Evolutionary conservation across 1,284 basidiomycete genomes (phyloP), one percentile per base, ranked within the genome.

Genomic region (Sphagnurus paluster): DNA sequence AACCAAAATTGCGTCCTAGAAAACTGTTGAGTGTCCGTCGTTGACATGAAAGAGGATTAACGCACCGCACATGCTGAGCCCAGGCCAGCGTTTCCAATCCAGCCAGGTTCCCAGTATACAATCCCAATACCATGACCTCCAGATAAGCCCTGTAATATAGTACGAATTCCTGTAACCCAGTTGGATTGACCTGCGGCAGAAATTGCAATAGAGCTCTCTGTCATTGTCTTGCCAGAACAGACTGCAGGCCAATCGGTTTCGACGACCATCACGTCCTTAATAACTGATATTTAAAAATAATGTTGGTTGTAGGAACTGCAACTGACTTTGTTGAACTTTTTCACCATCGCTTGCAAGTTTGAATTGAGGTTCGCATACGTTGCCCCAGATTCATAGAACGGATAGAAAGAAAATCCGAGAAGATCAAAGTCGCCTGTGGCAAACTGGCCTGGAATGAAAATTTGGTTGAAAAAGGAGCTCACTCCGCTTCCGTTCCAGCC

Each of bases 361-460:
- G 75, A 71, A 49, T 74, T 61, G 38, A 85, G 68, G 5, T 68
- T 71, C 28, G 60, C 57, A 19, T 76, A 63, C 3, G 79, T 83
- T 9, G 82, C 82, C n/a, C 70, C 68, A 5, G 78, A 71, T 32
- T 72, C 74, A 54, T 83, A 83, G 67, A 82, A 83, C 1, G 80
- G 80, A 55, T 83, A 84, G 65, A 81, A 81, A 2, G 79, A 82
- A 59, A 84, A 80, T 16, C 79, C 81, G 57, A 83, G 70, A 48
- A 81, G 66, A 56, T 84, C 81, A 42, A 83, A 65, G 49, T 83
- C 77, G 23, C 63, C 58, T 0, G 69, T 63, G 3, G 73, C 59
- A 39, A 84, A 66, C 51, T 78, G 68, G 6, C 81, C 82, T 1
- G 67, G 63, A 39, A 76, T 71, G 63, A 82, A 80, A 33, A 82